Base-by-base conservation (phyloP, 345 rosid species). In the Citrus cavaleriei region DNA sequence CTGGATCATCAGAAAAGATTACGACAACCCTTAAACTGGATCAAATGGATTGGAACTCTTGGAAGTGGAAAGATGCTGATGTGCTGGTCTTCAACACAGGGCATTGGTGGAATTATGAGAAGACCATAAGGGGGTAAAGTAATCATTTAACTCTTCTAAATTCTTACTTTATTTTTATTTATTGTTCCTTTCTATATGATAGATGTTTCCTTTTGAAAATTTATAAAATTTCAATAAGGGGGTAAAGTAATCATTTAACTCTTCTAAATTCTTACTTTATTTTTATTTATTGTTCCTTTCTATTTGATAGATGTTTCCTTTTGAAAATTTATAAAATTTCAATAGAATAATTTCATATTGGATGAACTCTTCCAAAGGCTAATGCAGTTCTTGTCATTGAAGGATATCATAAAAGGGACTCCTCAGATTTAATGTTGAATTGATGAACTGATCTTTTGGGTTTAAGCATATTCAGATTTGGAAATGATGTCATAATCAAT, bases 41-140 rank as follows among this genome's bases (percentile, higher is more conserved):
- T 74, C 82, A 81, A 57, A 90, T 94, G 98, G 99, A 96, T 74
- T 94, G 98, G 97, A 88, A 66, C 60, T 86, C 89, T 2, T 59
- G 54, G 54, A 91, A 84, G 79, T 96, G 99, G 99, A 90, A 55
- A 79, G 88, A 87, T 34, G 92, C 99, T 1, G 99, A 94, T 84
- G 72, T 94, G 51, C 81, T 96, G 72, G 87, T 96, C 77, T 84
- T 96, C 80, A 96, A 96, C 84, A 90, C 92, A 0, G 99, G 99
- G 78, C 98, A 96, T 68, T 96, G 98, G 99, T 94, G 98, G 98
- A 94, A 92, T 81, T 83, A 90, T 3, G 98, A 92, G 90, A 96
- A 96, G 89, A 96, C 99, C 34, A 81, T 89, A 42, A 90, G 95
- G 87, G 91, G 91, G 99, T 96, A 87, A 85, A 76, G 55, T 46